Base-by-base conservation (phyloP, 352 stramenopile genomes). In the Globisporangium middletonii region DNA sequence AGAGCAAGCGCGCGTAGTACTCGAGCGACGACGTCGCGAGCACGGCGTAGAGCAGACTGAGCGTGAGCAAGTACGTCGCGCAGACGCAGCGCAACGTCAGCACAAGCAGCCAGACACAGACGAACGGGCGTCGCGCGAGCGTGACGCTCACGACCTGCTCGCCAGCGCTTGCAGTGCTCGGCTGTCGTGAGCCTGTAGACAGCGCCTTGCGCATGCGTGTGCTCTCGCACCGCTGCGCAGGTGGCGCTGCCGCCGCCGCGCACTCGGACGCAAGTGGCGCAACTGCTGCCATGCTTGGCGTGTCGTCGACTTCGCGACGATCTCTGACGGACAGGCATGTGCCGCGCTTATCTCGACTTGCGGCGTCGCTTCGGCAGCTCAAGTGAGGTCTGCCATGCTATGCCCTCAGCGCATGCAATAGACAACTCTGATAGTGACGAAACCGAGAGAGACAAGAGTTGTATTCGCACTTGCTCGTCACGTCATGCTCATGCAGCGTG, bases 1-100 rank as follows among this genome's bases (percentile, higher is more conserved):
- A 57, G 2, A 68, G 28, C 27, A 65, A 41, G 0, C 55, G 52
- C 53, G 55, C 43, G 38, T 65, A 68, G 51, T 64, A 68, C 35
- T 62, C 47, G 41, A 68, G 51, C 46, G 62, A 44, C 0, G 23
- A 16, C 8, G 52, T 41, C 12, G 52, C 50, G 28, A 68, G 53
- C 27, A 52, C 30, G 13, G 37, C 12, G 53, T 65, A 65, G 18
- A 62, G 4, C 3, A 51, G 46, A 12, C n/a, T 50, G 7, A 54
- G 23, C 5, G 23, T 46, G 38, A 65, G 38, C 30, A 62, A 28
- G 41, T 59, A 65, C 7, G 52, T 23, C 11, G 18, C 23, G 35
- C 46, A 62, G 15, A 59, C 13, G 3, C 35, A 37, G 33, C 50
- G 57, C 11, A 60, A 35, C 8, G n/a, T 13, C 44, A 53, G 41